Base-by-base conservation (phyloP, 108 stramenopile genomes). In the Cyclotella choctawhatcheeana region DNA sequence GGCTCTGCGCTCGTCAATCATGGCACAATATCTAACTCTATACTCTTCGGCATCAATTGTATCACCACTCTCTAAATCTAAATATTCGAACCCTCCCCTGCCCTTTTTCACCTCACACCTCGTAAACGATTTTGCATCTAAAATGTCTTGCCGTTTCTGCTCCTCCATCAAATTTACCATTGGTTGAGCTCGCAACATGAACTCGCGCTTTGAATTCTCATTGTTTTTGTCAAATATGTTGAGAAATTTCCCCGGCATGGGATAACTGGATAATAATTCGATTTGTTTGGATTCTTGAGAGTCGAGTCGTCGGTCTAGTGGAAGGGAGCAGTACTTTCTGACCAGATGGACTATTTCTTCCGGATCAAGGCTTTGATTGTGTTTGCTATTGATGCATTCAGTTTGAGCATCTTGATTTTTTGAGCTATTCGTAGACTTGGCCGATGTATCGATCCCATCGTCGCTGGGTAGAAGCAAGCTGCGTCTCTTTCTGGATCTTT, bases 141-240 rank as follows among this genome's bases (percentile, higher is more conserved):
- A 44, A 26, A 34, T 32, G 21, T 79, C 78, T 2, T 17, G 45
- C 51, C 54, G 27, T 26, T 67, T 79, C 16, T 37, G 64, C 20
- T 59, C 18, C 50, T 79, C 78, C 70, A 79, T 79, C 20, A 21
- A 50, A 53, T 31, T 55, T 1, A 72, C 78, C 24, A 79, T 72
- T 5, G 78, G 71, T 32, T 67, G 64, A 2, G 71, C 58, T 22
- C 37, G 45, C 48, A 45, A 27, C 0, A 79, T 14, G 22, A 79
- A 72, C 44, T 72, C 58, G 25, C 25, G 35, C 48, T 48, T 58
- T 20, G 33, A 48, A 13, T 26, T 40, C 17, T 31, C 54, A 16
- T 16, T 58, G 22, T 10, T 16, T n/a, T 26, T 10, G 44, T 63
- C 51, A 45, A 44, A 59, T 35, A 59, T 35, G 16, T 33, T 18